These are phyloP conservation scores for Corymbia citriodora DNA, from an alignment of 441 rosid species.

Conservation along the genomic window DNA sequence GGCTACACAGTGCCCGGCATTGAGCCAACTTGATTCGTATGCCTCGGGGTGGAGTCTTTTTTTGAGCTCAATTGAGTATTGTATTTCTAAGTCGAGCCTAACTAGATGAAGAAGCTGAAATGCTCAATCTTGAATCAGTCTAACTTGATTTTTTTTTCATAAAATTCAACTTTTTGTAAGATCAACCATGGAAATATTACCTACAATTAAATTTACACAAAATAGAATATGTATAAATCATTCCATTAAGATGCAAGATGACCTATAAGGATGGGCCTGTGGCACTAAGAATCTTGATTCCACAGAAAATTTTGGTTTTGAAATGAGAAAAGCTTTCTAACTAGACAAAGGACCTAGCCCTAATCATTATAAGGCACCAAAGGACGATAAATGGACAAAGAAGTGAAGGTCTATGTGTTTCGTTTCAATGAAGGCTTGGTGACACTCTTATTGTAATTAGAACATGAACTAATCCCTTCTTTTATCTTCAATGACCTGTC, in stretches of 20 bases:
- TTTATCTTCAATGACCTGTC: neutral
- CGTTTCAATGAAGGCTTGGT: neutral
- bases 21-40: neutral
- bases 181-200: neutral
- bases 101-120: neutral
- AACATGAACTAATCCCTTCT: neutral
- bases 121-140: neutral
- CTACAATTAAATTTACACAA: neutral
- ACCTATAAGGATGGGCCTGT: neutral
- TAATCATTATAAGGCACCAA: neutral
- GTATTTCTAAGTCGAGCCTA: neutral
- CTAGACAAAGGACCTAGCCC: neutral
- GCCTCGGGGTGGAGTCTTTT: neutral
- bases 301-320: neutral
- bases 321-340: neutral
- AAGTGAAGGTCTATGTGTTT: neutral
- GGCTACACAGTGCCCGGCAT: neutral
- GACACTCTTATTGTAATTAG: neutral
- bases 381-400: neutral
- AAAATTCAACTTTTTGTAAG: neutral
- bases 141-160: neutral
- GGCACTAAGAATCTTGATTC: neutral
- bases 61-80: neutral
- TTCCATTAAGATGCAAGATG: neutral
- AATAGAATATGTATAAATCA: neutral